These are phyloP conservation scores for Trichoderma semiorbis DNA, from an alignment of 2,329 filamentous ascomycete genomes.

Conservation along the genomic window DNA sequence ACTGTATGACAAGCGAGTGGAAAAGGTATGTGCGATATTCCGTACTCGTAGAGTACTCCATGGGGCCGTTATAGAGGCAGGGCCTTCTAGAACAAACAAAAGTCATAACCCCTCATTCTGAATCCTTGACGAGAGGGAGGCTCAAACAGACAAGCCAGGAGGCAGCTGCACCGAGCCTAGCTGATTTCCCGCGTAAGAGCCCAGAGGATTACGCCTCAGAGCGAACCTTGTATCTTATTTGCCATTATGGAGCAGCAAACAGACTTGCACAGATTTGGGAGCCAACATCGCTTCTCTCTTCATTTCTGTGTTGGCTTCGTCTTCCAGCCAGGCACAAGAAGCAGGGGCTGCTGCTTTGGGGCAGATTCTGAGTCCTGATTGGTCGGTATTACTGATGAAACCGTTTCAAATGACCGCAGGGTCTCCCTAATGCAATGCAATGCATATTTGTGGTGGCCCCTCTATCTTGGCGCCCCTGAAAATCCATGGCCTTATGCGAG, in stretches of 20 bases:
- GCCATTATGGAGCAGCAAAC: not conserved
- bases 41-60: not conserved
- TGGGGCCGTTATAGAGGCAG: not conserved
- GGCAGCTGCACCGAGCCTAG: not conserved
- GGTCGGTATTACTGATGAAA: not conserved
- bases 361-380: not conserved
- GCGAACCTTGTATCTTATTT: not conserved
- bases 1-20: not conserved
- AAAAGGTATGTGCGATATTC: not conserved
- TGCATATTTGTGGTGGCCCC: not conserved
- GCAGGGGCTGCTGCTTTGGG: conserved; percentile 15
- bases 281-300: not conserved
- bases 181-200: not conserved
- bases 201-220: not conserved
- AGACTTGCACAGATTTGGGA: not conserved
- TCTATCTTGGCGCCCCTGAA: conserved; percentile 15
- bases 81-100: conserved; percentile 3
- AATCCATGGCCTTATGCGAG: not conserved
- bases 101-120: not conserved
- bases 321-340: not conserved
- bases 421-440: conserved; percentile 16
- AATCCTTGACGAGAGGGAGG: not conserved
- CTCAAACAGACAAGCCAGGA: not conserved
- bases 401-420: conserved; percentile 18
- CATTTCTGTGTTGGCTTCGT: conserved; percentile 2